These are phyloP conservation scores for Neonectria sp. DNA, from an alignment of 2,329 filamentous ascomycete genomes.

Conservation along the genomic window DNA sequence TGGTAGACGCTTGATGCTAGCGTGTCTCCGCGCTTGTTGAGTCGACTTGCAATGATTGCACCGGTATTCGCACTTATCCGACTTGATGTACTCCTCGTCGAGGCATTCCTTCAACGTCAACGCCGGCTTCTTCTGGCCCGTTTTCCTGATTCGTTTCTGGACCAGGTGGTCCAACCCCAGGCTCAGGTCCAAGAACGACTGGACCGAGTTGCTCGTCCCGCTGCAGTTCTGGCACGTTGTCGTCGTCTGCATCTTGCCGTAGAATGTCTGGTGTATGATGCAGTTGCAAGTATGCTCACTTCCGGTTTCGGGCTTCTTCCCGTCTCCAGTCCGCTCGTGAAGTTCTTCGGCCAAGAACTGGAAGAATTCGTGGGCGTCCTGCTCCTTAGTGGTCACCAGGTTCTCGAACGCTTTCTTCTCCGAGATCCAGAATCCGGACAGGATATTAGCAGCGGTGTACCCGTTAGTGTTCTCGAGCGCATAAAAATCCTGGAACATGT, in stretches of 20 bases:
- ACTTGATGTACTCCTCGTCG: conserved; percentile 87
- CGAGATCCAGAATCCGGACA: conserved; percentile 91
- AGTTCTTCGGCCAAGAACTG: conserved; percentile 95
- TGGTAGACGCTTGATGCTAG: conserved; percentile 87
- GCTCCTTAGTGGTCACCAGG: conserved; percentile 91
- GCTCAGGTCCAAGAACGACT: conserved; percentile 93
- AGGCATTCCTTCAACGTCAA: conserved; percentile 80
- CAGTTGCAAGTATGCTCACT: conserved; percentile 83
- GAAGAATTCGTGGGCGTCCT: conserved; percentile 98
- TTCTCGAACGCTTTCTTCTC: conserved; percentile 81
- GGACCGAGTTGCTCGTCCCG: conserved; percentile 85
- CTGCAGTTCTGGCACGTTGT: conserved; percentile 92
- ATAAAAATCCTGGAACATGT: conserved; percentile 82
- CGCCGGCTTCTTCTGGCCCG: conserved; percentile 60
- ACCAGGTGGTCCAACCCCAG: conserved; percentile 84
- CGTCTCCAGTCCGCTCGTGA: conserved; percentile 84
- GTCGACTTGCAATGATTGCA: conserved; percentile 85
- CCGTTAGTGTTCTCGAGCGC: conserved; percentile 85
- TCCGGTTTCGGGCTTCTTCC: conserved; percentile 72
- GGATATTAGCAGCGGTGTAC: conserved; percentile 90
- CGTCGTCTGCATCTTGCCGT: conserved; percentile 90
- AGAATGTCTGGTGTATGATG: conserved; percentile 95
- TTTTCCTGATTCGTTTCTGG: conserved; percentile 75
- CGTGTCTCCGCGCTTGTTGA: conserved; percentile 86
- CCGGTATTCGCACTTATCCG: conserved; percentile 90